These are phyloP conservation scores for Pyricularia sp. DNA, from an alignment of 2,329 filamentous ascomycete genomes.

Conservation along the genomic window DNA sequence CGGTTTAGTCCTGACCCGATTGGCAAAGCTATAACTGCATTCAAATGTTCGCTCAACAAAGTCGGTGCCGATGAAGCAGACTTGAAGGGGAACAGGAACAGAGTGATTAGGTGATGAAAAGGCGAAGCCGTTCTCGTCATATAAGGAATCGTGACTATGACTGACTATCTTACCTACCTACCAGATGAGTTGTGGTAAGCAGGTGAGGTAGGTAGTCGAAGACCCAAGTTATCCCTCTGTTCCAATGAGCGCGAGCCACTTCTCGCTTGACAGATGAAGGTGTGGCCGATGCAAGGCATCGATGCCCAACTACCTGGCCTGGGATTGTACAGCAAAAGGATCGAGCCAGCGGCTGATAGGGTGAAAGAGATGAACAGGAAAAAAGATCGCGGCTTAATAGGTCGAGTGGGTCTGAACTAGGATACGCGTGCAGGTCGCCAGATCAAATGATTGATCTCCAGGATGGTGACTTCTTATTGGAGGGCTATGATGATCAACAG, in stretches of 20 bases:
- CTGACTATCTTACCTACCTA: neutral
- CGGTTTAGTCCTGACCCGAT: neutral
- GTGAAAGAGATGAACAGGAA: neutral
- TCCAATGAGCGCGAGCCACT: neutral
- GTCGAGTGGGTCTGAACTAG: neutral
- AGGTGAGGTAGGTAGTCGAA: neutral
- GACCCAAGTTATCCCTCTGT: neutral
- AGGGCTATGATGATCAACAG: neutral
- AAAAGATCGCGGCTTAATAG: neutral
- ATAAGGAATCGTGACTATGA: neutral
- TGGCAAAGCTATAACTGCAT: neutral
- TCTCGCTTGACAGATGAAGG: neutral
- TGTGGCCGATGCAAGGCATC: conserved; percentile 1
- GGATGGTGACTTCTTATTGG: neutral
- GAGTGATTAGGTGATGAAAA: neutral
- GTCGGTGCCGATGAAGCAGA: neutral
- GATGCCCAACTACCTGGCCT: neutral
- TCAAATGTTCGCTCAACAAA: neutral
- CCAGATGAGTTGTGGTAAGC: neutral
- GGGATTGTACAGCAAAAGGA: neutral
- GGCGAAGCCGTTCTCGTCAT: neutral
- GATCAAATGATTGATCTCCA: neutral
- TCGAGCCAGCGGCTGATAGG: neutral
- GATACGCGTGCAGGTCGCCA: neutral
- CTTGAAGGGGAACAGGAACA: neutral